Percentiles rank a stretch among this genome's conserved stretches.
phyloP scores from a whole-genome alignment of 352 stramenopile species.

The Phytophthora agathidicida region DNA sequence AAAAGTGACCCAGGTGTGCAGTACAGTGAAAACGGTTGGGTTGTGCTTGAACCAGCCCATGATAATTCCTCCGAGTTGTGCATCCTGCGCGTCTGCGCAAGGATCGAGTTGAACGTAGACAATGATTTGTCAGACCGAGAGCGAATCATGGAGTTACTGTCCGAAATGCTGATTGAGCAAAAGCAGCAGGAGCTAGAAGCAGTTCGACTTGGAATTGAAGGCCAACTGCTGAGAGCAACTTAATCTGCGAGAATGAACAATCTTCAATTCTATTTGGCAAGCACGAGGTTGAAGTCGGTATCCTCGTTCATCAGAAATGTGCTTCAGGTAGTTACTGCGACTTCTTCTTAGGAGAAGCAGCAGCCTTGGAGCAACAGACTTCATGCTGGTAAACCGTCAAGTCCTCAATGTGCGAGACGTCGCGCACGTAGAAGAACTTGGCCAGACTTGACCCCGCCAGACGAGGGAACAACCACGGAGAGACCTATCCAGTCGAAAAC shows the following conservation, averaged over 20 bases:
- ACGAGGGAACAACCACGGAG: slow-evolving; percentile 61
- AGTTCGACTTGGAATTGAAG: slow-evolving; percentile 8
- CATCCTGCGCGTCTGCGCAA: background rate
- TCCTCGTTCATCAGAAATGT: background rate
- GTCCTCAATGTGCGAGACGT: slow-evolving; percentile 80
- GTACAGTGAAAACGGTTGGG: background rate
- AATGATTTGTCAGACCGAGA: background rate
- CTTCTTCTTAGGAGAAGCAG: slow-evolving; percentile 31
- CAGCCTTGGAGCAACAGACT: slow-evolving; percentile 37
- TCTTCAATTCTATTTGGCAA: slow-evolving; percentile 10
- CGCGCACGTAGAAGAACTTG: slow-evolving; percentile 73
- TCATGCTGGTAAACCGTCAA: slow-evolving; percentile 83
- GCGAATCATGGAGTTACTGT: slow-evolving; percentile 4
- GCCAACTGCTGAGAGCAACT: background rate
- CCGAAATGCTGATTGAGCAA: background rate
- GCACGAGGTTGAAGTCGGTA: slow-evolving; percentile 1
- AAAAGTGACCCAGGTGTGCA: background rate
- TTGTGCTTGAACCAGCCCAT: background rate
- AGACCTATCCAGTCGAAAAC: slow-evolving; percentile 31
- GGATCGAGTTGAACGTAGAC: background rate
- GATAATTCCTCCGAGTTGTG: background rate
- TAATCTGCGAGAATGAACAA: slow-evolving; percentile 4
- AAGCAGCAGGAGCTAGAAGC: slow-evolving; percentile 1
- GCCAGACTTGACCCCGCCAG: slow-evolving; percentile 54
- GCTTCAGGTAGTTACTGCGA: slow-evolving; percentile 24